phyloP scores from a whole-genome alignment of 2,329 filamentous ascomycete species.

The Penicillium aurantiogriseum region DNA sequence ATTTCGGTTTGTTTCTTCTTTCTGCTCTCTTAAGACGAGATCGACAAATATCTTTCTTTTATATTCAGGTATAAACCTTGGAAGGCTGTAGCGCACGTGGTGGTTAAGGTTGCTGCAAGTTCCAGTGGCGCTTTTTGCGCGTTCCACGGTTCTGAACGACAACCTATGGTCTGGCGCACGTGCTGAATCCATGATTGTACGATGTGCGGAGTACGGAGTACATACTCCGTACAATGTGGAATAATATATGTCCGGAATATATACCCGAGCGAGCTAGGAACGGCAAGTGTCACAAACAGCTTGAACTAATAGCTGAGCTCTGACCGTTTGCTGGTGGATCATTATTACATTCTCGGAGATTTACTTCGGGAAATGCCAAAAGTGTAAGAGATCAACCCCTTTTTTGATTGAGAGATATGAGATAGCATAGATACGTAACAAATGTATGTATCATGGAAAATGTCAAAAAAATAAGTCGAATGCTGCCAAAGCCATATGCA shows the following conservation, averaged over 20 bases:
- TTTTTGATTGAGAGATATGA: slow-evolving; percentile 9
- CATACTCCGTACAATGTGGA: not conserved
- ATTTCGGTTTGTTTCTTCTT: not conserved
- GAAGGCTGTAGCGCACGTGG: not conserved
- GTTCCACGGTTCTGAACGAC: not conserved
- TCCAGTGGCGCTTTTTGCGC: not conserved
- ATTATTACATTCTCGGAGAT: not conserved
- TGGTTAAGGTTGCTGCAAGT: not conserved
- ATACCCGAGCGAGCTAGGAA: not conserved
- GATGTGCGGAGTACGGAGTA: not conserved
- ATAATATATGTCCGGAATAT: not conserved
- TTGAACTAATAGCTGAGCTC: not conserved
- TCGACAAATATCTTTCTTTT: slow-evolving; percentile 8
- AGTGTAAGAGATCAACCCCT: not conserved
- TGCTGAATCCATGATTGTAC: not conserved
- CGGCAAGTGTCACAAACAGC: not conserved
- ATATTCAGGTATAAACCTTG: not conserved
- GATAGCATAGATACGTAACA: slow-evolving; percentile 2
- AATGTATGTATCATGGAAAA: slow-evolving; percentile 1
- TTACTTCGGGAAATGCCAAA: not conserved
- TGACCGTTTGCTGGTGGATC: slow-evolving; percentile 1
- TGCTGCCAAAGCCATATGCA: slow-evolving; percentile 29
- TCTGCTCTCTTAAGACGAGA: not conserved
- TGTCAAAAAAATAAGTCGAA: slow-evolving; percentile 16
- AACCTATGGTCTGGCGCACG: not conserved